Base-by-base conservation (phyloP, 352 stramenopile genomes). In the Lagenidium giganteum region DNA sequence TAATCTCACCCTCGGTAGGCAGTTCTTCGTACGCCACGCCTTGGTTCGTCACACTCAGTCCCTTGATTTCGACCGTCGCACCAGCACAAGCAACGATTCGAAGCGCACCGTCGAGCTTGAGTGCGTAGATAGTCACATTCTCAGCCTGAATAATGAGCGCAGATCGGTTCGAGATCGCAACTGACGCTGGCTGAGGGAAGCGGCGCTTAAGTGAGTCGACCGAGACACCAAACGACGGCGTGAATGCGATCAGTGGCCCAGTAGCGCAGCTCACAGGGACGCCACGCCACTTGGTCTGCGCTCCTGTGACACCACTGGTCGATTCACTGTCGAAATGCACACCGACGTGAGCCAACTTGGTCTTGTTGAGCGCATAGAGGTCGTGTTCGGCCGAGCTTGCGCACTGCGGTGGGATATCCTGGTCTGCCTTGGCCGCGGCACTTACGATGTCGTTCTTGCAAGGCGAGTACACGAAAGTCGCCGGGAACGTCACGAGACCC, bases 381-480 rank as follows among this genome's bases (percentile, higher is more conserved):
- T 88, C 76, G 54, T 85, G 72, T 22, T 88, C 76, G 1, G 72
- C 65, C 1, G 76, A 84, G 24, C 68, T 70, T 0, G 73, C 73
- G 16, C 72, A 83, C 36, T 88, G 72, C n/a, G 72, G 69, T 0
- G 71, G 71, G 17, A 85, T 64, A 32, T 80, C 71, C 17, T 72
- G 31, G 16, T 59, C 55, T 2, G 50, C 67, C 41, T 88, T 88
- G 4, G 57, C 53, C 2, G 57, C 66, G 5, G 76, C 76, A 12
- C 67, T 84, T 8, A 42, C 56, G 12, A 62, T 63, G 41, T 88
- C 74, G 27, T 88, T 88, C 51, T 88, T 88, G 54, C 68, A 87
- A 3, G 74, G 74, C 8, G 74, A 84, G 40, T 87, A 87, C n/a
- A 87, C 74, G 4, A 88, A 49, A 5, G 47, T 53, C 20, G 76